Percentiles rank a stretch among this genome's conserved stretches.
Evolutionary conservation across 1,139 yeast genomes (phyloP).

Genomic region (Pichia sp.): DNA sequence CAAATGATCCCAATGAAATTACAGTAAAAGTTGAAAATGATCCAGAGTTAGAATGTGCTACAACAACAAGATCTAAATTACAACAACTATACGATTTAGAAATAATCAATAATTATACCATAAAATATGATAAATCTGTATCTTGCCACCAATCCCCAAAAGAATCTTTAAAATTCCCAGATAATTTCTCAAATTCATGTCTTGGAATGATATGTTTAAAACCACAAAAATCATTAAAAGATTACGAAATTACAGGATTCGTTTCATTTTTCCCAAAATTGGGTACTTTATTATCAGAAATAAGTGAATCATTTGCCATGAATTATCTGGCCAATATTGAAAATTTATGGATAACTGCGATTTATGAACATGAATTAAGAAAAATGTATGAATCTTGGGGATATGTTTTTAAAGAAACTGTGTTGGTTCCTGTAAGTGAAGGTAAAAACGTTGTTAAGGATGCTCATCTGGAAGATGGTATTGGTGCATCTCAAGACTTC

Average conservation of each 20-base stretch:
- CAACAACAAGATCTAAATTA: slow-evolving; percentile 24
- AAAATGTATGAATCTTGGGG: slow-evolving; percentile 41
- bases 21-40: slow-evolving; percentile 1
- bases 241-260: slow-evolving; percentile 44
- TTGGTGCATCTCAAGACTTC: slow-evolving; percentile 23
- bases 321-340: slow-evolving; percentile 5
- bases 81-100: slow-evolving; percentile 14
- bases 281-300: slow-evolving; percentile 33
- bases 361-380: slow-evolving; percentile 45
- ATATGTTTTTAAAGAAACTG: slow-evolving; percentile 30
- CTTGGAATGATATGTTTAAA: slow-evolving; percentile 45
- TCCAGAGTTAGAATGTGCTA: slow-evolving; percentile 20
- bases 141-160: neutral
- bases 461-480: slow-evolving; percentile 34
- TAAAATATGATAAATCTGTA: slow-evolving; percentile 1
- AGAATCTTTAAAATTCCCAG: slow-evolving; percentile 2
- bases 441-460: slow-evolving; percentile 15
- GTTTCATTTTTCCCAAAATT: slow-evolving; percentile 43
- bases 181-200: slow-evolving; percentile 15
- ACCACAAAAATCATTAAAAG: slow-evolving; percentile 18
- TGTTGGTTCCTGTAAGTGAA: slow-evolving; percentile 26
- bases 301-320: slow-evolving; percentile 17
- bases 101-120: neutral
- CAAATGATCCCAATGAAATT: neutral
- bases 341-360: slow-evolving; percentile 36